Evolutionary conservation across 2,329 filamentous ascomycete genomes (phyloP), one percentile per base, ranked within the genome.

Genomic region (Amauroascus niger): DNA sequence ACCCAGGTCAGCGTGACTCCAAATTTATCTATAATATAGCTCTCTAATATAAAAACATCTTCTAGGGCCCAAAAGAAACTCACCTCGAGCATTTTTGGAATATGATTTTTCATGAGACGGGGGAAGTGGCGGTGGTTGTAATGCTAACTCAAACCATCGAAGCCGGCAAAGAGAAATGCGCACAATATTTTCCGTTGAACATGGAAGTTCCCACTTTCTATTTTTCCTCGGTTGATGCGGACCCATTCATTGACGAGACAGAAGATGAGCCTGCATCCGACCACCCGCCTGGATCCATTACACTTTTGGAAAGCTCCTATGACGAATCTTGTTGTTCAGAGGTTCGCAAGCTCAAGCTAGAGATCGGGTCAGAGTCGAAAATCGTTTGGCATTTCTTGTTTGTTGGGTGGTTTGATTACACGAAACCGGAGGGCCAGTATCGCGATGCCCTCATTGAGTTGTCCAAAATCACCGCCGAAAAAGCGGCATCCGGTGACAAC

Each of bases 91-190:
- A 95, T 65, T 87, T 95, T 60, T 98, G 91, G 87, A 87, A 93
- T 65, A 98, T 98, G 93, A 76, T 96, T 33, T 87, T 87, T 67
- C 84, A 94, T 63, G 88, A 94, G 69, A 81, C 76, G n/a, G 70
- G 71, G 24, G 82, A 83, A 44, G 81, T 85, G 1, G 88, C 82
- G 1, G 88, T 97, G 54, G 84, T 97, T 51, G 84, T 97, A 54
- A 96, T 97, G 87, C 80, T 98, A 58, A 98, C 91, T 1, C 88
- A 89, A 66, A 91, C 88, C 24, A 78, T 87, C 64, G 91, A 97
- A 69, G 77, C 79, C 30, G 79, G 80, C 55, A 75, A 80, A 63
- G 82, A 94, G 68, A 95, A 96, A 69, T 97, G 91, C 70, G 88
- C 80, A 60, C 87, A 84, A 43, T 98, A 98, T 70, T 96, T 90